Base-by-base conservation (phyloP, 208 protist species). In the Trypanosoma grayi region DNA sequence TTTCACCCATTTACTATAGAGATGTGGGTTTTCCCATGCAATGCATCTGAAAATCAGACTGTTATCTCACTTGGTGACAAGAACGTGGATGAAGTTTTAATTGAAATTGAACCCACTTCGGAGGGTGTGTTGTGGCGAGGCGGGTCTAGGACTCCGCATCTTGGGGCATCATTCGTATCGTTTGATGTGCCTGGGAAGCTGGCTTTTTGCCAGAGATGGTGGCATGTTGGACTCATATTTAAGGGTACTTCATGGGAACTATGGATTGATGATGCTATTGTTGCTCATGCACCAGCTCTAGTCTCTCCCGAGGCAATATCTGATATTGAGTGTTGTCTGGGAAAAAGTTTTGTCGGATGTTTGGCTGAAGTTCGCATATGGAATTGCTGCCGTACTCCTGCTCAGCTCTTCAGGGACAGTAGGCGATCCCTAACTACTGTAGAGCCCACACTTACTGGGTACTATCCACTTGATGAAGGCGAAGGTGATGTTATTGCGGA, bases 171-270 rank as follows among this genome's bases (percentile, higher is more conserved):
- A 16, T 90, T 85, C 61, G 80, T 83, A 18, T 75, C 70, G 27
- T 92, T 78, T 63, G 62, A 46, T 34, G 79, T 77, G 48, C 74
- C 83, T 3, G 77, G 71, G 14, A 77, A 85, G 41, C 54, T 87
- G 36, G 55, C 71, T 24, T 69, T 70, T 45, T 65, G 54, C 28
- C 60, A 90, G 54, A 68, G 82, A 22, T 96, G 90, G 90, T 93
- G 83, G 76, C 85, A 94, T 59, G 83, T 96, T 5, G 90, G 78
- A n/a, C 83, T 96, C 28, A 84, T 91, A 60, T 96, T 92, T 72
- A 89, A 82, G 28, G 90, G 90, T 20, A 79, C 70, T 0, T 70
- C 70, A 31, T 96, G 90, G 87, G 79, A 92, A 55, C 58, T 96
- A 53, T 93, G 75, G 71, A 66, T 96, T 16, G 73, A 96, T 67